Evolutionary conservation across 306 rosid species (phyloP).

Genomic region (Cucurbita pepo): DNA sequence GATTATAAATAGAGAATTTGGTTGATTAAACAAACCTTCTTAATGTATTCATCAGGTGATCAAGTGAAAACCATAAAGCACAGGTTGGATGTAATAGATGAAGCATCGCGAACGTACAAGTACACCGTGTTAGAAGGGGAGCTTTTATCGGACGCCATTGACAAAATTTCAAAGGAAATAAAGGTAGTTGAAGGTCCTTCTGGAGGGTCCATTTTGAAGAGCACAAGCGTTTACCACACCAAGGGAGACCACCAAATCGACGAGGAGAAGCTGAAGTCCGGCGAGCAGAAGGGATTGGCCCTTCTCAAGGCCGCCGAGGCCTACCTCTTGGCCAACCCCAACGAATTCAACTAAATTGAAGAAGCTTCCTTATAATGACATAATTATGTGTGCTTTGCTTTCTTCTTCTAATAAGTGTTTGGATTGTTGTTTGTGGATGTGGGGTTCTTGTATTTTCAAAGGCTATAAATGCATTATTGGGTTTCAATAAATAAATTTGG

Average conservation of each 20-base stretch:
- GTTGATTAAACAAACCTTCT: too few species aligned
- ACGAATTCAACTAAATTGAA: slow-evolving; percentile 5
- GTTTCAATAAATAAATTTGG: too few species aligned
- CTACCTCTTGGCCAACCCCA: slow-evolving; percentile 24
- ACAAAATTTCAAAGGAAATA: slow-evolving; percentile 23
- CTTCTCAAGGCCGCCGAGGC: slow-evolving; percentile 32
- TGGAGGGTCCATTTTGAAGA: slow-evolving; percentile 16
- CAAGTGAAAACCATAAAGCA: slow-evolving; percentile 21
- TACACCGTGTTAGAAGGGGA: slow-evolving; percentile 31
- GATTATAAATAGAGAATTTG: too few species aligned
- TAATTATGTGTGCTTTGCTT: too few species aligned
- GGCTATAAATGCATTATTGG: too few species aligned
- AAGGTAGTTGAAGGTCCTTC: slow-evolving; percentile 11
- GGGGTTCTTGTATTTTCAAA: background rate
- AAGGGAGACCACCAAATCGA: slow-evolving; percentile 12
- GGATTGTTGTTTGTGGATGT: background rate
- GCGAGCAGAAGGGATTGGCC: slow-evolving; percentile 20
- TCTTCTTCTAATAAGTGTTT: background rate
- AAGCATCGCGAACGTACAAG: slow-evolving; percentile 12
- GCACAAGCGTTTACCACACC: slow-evolving; percentile 17
- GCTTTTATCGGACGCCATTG: slow-evolving; percentile 14
- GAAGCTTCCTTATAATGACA: too few species aligned
- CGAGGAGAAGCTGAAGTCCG: slow-evolving; percentile 17
- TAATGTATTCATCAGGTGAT: too few species aligned
- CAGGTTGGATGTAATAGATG: slow-evolving; percentile 20